Conservation (phyloP, 495 filamentous ascomycete genomes). For the Chaetomium cochliodes region DNA sequence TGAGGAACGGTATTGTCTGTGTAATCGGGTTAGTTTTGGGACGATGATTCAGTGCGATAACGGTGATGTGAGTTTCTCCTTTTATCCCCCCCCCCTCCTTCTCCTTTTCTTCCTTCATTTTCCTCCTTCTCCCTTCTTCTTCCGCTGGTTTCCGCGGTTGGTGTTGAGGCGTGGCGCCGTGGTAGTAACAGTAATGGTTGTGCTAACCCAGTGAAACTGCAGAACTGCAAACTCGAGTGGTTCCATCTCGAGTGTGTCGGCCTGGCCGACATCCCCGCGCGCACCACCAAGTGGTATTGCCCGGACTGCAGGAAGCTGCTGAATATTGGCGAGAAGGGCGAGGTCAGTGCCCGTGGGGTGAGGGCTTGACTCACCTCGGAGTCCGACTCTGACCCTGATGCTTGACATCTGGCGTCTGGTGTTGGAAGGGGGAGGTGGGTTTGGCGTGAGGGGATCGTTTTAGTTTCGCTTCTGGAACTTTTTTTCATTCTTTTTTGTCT, state of each 20-base stretch:
- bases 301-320: slow-evolving; percentile 75
- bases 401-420: not conserved
- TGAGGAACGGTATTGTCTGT: slow-evolving; percentile 87
- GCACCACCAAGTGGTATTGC: slow-evolving; percentile 91
- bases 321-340: slow-evolving; percentile 58
- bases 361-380: slow-evolving; percentile 40
- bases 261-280: slow-evolving; percentile 67
- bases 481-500: not conserved
- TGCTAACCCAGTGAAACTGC: slow-evolving; percentile 26
- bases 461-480: not conserved
- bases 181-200: no score
- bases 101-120: not conserved
- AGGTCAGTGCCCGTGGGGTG: slow-evolving; percentile 53
- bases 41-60: slow-evolving; percentile 97
- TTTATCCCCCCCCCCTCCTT: no score
- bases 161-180: no score
- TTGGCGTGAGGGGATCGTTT: not conserved
- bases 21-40: slow-evolving; percentile 87
- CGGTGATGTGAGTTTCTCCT: slow-evolving; percentile 63
- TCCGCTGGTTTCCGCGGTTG: no score
- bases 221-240: slow-evolving; percentile 77
- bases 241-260: slow-evolving; percentile 91
- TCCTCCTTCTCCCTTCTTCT: no score
- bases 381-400: not conserved
- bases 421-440: not conserved